These are phyloP conservation scores for Chimonanthus praecox DNA, from an alignment of 164 flowering plant genomes.

Conservation along the genomic window DNA sequence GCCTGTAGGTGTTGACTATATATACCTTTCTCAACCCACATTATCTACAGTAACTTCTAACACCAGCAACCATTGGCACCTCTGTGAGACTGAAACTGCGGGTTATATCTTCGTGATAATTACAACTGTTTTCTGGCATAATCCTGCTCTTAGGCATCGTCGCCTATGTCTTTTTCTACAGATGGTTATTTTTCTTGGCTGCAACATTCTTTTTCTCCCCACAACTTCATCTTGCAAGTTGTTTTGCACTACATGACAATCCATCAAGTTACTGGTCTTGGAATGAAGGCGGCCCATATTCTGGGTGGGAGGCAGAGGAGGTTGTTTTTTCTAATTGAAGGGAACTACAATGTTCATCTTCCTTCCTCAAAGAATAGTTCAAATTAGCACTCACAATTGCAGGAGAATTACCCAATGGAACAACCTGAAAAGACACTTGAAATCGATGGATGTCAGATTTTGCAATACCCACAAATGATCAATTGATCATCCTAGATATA, in stretches of 20 bases:
- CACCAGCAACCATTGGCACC: neutral
- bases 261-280: neutral
- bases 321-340: neutral
- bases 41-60: neutral
- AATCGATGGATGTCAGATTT: neutral
- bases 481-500: neutral
- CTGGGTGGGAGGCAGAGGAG: neutral
- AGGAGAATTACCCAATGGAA: slow-evolving; percentile 1
- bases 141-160: neutral
- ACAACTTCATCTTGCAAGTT: neutral
- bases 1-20: neutral
- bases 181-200: neutral
- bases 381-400: neutral
- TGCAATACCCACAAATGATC: neutral
- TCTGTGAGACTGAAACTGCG: neutral
- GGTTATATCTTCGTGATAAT: no score
- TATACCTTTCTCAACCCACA: neutral
- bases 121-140: neutral
- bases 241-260: neutral
- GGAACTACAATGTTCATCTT: neutral
- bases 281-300: neutral
- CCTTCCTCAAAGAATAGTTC: neutral
- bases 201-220: neutral
- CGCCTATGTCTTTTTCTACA: neutral
- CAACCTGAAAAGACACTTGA: neutral